Percentiles rank a stretch among this genome's conserved stretches.
Evolutionary conservation across 345 rosid species (phyloP).

Genomic region (Acer campestre): DNA sequence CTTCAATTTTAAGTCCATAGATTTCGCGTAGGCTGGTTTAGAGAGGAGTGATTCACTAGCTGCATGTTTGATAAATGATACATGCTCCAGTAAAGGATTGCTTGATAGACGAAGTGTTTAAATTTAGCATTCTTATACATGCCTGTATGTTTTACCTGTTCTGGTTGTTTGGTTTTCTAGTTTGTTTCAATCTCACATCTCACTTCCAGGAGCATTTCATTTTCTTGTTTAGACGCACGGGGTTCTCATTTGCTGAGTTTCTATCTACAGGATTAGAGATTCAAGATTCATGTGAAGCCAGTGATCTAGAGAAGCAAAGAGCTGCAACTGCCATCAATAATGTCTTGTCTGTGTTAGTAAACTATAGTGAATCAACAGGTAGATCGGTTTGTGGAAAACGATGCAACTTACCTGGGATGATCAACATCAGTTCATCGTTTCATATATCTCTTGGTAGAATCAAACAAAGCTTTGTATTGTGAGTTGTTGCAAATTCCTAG

Average conservation of each 20-base stretch:
- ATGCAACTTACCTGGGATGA: conserved; percentile 41
- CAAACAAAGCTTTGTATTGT: conserved; percentile 99
- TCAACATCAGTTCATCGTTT: conserved; percentile 63
- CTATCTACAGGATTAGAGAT: conserved; percentile 48
- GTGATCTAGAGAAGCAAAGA: conserved; percentile 64
- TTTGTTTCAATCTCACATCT: not conserved
- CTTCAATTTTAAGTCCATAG: not conserved
- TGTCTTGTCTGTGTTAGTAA: conserved; percentile 64
- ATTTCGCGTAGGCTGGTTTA: not conserved
- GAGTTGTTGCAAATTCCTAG: conserved; percentile 68
- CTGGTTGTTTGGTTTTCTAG: not conserved
- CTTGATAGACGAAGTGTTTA: not conserved
- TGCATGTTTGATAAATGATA: not conserved
- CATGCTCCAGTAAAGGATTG: not conserved
- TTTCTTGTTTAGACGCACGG: not conserved
- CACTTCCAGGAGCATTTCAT: not conserved
- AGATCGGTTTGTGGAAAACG: conserved; percentile 68
- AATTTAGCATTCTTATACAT: not conserved
- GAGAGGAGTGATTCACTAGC: not conserved
- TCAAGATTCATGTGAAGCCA: conserved; percentile 76
- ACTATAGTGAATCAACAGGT: conserved; percentile 62
- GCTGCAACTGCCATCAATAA: conserved; percentile 53
- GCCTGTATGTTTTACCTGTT: not conserved
- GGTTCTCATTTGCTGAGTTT: conserved; percentile 10
- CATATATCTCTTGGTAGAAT: conserved; percentile 98